phyloP scores from a whole-genome alignment of 805 yeast species.

The Candida taoyuanica region DNA sequence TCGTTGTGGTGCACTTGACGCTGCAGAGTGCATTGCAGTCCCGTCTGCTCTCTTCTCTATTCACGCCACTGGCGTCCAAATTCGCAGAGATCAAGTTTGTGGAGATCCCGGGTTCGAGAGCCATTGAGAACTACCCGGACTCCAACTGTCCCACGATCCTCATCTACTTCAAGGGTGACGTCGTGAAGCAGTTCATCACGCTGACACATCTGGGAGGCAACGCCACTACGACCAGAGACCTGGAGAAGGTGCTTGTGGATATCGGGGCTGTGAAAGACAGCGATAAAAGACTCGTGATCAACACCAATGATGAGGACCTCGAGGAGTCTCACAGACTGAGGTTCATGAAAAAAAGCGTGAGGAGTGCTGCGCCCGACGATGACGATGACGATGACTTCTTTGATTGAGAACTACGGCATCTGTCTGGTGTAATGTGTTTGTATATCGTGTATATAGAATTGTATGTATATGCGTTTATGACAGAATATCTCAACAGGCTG shows the following conservation, averaged over 20 bases:
- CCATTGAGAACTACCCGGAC: constrained; percentile 90
- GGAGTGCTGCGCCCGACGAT: constrained; percentile 40
- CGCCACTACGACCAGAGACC: constrained; percentile 59
- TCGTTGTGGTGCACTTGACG: constrained; percentile 76
- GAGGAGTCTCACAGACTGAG: constrained; percentile 49
- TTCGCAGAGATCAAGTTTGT: constrained; percentile 84
- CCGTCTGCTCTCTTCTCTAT: constrained; percentile 58
- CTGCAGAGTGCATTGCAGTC: constrained; percentile 67
- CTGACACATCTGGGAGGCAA: constrained; percentile 81
- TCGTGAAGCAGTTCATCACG: constrained; percentile 77
- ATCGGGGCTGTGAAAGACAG: constrained; percentile 58
- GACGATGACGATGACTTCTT: constrained; percentile 44
- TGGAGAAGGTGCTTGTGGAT: constrained; percentile 68
- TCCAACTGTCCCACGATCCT: constrained; percentile 86
- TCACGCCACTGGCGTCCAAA: constrained; percentile 53
- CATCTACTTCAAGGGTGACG: constrained; percentile 73
- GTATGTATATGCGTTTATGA: too few relatives aligned
- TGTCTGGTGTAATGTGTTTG: too few relatives aligned
- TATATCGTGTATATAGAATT: background rate
- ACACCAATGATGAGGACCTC: constrained; percentile 56
- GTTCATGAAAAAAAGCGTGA: constrained; percentile 53
- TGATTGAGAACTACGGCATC: constrained; percentile 37
- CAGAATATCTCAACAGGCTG: too few relatives aligned
- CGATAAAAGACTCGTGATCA: constrained; percentile 63
- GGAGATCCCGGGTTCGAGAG: constrained; percentile 86